Evolutionary conservation across 2,329 filamentous ascomycete genomes (phyloP).

Genomic region (Phyllosticta ampelicida): DNA sequence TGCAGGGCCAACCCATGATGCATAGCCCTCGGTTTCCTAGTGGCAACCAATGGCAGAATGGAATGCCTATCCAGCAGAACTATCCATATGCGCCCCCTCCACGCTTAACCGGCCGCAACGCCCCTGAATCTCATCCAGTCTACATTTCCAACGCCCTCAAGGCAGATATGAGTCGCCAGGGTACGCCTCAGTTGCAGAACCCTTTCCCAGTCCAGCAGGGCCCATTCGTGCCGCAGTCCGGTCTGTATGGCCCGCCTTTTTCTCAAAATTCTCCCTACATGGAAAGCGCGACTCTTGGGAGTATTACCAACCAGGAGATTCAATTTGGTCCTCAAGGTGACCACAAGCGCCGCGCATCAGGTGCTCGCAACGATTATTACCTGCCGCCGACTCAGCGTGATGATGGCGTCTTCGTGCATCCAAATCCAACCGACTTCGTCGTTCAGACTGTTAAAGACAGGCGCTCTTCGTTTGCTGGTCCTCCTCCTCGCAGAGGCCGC

Average conservation of each 20-base stretch:
- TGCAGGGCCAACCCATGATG: not conserved
- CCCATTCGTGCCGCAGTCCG: not conserved
- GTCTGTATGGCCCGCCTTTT: not conserved
- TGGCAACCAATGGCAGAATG: not conserved
- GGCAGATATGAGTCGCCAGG: not conserved
- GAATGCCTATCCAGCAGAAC: not conserved
- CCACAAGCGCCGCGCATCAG: not conserved
- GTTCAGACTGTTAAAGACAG: not conserved
- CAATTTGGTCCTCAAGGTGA: not conserved
- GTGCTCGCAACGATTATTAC: not conserved
- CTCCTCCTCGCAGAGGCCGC: not conserved
- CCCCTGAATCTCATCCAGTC: not conserved
- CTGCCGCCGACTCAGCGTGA: not conserved
- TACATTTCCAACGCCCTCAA: not conserved
- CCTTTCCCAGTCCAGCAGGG: not conserved
- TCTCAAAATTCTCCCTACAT: not conserved
- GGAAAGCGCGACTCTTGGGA: not conserved
- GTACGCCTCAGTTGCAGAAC: not conserved
- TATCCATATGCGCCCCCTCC: not conserved
- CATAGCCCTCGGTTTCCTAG: not conserved
- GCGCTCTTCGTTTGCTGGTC: not conserved
- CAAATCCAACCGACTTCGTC: not conserved
- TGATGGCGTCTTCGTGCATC: not conserved
- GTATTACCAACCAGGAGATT: constrained; percentile 1
- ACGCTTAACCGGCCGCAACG: not conserved